Conservation (phyloP, 1,284 basidiomycete species). For the Calocybe gambosa region DNA sequence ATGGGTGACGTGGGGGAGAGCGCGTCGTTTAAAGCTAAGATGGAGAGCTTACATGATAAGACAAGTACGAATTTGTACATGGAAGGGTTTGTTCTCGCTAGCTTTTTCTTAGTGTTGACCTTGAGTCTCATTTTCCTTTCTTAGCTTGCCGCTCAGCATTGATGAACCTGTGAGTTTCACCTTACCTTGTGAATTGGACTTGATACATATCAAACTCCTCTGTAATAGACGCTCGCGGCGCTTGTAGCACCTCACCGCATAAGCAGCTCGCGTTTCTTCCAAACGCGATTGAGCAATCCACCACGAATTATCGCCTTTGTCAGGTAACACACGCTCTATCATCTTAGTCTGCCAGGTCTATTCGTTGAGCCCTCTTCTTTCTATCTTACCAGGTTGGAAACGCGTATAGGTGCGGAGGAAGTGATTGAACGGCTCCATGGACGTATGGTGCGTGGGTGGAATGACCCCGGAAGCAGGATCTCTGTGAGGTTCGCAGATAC, state of each 20-base stretch:
- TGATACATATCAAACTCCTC: no score
- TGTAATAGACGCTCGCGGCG: conserved; percentile 44
- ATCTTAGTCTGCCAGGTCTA: neutral
- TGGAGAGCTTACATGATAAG: conserved; percentile 61
- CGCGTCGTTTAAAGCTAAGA: conserved; percentile 60
- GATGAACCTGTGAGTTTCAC: conserved; percentile 35
- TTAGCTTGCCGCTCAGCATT: conserved; percentile 54
- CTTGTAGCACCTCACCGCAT: conserved; percentile 60
- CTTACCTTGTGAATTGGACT: neutral
- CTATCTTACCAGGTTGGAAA: conserved; percentile 68
- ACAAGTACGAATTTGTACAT: conserved; percentile 69
- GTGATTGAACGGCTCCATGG: conserved; percentile 69
- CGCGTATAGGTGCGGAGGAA: conserved; percentile 60
- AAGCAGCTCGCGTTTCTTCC: conserved; percentile 67
- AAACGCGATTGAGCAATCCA: conserved; percentile 64
- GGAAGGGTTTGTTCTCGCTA: conserved; percentile 45
- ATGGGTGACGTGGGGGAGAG: conserved; percentile 30
- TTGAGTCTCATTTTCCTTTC: neutral
- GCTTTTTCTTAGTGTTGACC: no score
- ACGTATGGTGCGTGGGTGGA: conserved; percentile 69
- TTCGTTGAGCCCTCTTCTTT: neutral
- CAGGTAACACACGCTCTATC: conserved; percentile 37
- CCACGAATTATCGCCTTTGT: conserved; percentile 74
- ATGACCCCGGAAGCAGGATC: conserved; percentile 64
- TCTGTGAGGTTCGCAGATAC: conserved; percentile 71